A percentile compares a stretch with the other conserved stretches of the same genome.
Evolutionary conservation across 768 basidiomycete genomes (phyloP).

Genomic region (Macrolepiota fuliginosa): DNA sequence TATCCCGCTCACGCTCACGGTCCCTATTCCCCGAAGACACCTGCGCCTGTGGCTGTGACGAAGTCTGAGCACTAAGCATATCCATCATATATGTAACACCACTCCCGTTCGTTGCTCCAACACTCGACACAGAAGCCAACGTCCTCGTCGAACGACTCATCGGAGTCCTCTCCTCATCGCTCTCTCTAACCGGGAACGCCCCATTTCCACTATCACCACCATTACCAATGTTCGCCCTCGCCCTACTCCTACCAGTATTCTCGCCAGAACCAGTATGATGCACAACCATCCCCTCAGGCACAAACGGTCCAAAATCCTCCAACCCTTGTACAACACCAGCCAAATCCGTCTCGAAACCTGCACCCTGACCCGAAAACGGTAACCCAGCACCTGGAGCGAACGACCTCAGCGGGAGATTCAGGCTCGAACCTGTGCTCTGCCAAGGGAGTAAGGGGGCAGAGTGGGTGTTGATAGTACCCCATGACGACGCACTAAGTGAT

Average conservation of each 20-base stretch:
- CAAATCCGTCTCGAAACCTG: not conserved
- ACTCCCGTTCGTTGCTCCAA: not conserved
- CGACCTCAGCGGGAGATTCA: not conserved
- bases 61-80: not conserved
- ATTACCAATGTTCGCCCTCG: not conserved
- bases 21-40: not conserved
- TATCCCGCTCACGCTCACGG: not conserved
- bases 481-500: not conserved
- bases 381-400: not conserved
- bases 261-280: not conserved
- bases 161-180: slow-evolving; percentile 12
- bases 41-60: not conserved
- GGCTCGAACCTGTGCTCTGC: slow-evolving; percentile 5
- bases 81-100: not conserved
- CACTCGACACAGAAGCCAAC: not conserved
- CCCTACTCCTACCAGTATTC: not conserved
- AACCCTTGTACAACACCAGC: not conserved
- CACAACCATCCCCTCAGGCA: not conserved
- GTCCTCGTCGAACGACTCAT: slow-evolving; percentile 8
- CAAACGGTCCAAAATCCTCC: not conserved
- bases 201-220: not conserved
- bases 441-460: not conserved
- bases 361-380: not conserved
- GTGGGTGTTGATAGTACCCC: slow-evolving; percentile 9
- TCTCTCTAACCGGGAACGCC: slow-evolving; percentile 10